phyloP scores from a whole-genome alignment of 768 basidiomycete genomes.

The Amanita pseudoporphyria region DNA sequence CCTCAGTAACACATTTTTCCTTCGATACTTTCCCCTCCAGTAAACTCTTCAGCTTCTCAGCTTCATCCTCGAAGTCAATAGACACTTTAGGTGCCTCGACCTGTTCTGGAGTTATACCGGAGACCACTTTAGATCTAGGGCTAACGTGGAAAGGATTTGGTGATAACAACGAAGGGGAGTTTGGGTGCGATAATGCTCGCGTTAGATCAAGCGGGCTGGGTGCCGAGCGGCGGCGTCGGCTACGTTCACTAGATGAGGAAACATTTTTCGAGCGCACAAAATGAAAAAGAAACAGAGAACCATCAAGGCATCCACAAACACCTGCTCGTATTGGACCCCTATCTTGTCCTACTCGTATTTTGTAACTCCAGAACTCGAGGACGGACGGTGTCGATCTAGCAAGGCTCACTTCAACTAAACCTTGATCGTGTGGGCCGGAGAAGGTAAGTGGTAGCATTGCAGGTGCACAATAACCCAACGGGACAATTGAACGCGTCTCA shows the following conservation, averaged over 20 bases:
- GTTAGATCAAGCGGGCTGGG: conserved; percentile 14
- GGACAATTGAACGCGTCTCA: background rate
- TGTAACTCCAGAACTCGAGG: conserved; percentile 21
- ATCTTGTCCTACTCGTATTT: conserved; percentile 2
- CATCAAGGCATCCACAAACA: conserved; percentile 34
- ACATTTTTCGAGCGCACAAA: conserved; percentile 11
- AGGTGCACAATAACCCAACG: background rate
- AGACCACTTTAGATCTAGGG: conserved; percentile 55
- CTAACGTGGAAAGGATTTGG: conserved; percentile 42
- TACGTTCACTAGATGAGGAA: conserved; percentile 8
- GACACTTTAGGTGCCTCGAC: conserved; percentile 72
- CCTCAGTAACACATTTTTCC: conserved; percentile 21
- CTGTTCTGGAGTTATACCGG: conserved; percentile 59
- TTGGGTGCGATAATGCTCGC: conserved; percentile 15
- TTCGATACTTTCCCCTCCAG: conserved; percentile 45
- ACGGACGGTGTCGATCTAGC: conserved; percentile 21
- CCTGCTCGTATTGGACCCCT: conserved; percentile 16
- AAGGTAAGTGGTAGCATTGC: conserved; percentile 26
- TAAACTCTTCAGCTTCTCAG: conserved; percentile 65
- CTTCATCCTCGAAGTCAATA: conserved; percentile 77
- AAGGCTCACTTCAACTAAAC: conserved; percentile 23
- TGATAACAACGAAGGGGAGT: conserved; percentile 29
- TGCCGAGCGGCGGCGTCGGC: conserved; percentile 5
- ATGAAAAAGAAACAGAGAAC: conserved; percentile 33
- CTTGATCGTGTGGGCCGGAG: conserved; percentile 12